phyloP scores from a whole-genome alignment of 805 yeast genomes.

The Sugiyamaella smithiae region DNA sequence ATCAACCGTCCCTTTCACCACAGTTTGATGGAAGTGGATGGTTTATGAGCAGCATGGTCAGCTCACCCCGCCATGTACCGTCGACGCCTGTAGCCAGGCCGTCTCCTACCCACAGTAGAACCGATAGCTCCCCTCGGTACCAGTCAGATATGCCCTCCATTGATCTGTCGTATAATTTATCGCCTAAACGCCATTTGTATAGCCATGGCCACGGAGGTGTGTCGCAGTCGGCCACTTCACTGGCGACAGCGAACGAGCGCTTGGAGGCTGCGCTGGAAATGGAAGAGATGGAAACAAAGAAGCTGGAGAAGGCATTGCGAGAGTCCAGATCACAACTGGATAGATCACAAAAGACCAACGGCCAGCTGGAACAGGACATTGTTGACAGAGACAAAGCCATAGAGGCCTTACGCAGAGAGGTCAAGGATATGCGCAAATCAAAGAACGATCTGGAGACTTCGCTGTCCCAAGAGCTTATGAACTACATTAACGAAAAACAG shows the following conservation, averaged over 20 bases:
- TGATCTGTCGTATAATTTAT: background rate
- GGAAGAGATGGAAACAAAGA: conserved; percentile 21
- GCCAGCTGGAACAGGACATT: conserved; percentile 31
- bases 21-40: too few species aligned
- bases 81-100: background rate
- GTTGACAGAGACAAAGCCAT: conserved; percentile 23
- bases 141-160: background rate
- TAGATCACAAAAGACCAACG: conserved; percentile 18
- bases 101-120: conserved; percentile 1
- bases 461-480: conserved; percentile 30
- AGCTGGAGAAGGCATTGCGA: conserved; percentile 18
- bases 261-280: conserved; percentile 21
- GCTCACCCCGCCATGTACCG: background rate
- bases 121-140: background rate
- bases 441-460: conserved; percentile 27
- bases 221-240: background rate
- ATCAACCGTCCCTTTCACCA: background rate
- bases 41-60: conserved; percentile 1
- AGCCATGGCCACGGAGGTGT: background rate
- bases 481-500: conserved; percentile 27
- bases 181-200: background rate
- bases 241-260: conserved; percentile 12
- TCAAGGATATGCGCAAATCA: conserved; percentile 20
- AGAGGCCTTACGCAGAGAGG: conserved; percentile 21
- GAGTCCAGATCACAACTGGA: conserved; percentile 19